Percentiles rank a stretch among this genome's conserved stretches.
phyloP scores from a whole-genome alignment of 495 filamentous ascomycete genomes.

The Daldinia childiae region DNA sequence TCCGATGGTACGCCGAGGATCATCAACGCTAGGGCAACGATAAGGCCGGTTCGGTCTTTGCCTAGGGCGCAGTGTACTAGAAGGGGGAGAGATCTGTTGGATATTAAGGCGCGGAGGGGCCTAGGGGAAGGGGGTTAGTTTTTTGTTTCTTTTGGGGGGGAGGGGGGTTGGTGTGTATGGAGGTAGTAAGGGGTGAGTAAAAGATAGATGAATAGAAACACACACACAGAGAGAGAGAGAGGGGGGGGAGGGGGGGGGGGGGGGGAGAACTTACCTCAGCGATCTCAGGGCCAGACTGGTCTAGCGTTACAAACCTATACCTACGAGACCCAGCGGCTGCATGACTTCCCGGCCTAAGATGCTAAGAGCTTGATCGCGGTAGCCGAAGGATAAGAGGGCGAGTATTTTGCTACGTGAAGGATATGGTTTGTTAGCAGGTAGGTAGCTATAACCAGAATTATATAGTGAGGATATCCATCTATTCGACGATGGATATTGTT shows the following conservation, averaged over 20 bases:
- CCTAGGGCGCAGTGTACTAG: conserved; percentile 88
- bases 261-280: conserved; percentile 52
- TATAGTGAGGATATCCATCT: too few species aligned
- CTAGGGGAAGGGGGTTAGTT: background rate
- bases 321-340: conserved; percentile 70
- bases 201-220: too few species aligned
- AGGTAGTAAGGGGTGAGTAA: background rate
- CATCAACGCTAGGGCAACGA: conserved; percentile 71
- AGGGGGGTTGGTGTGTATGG: background rate
- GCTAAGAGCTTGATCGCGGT: conserved; percentile 70
- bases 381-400: conserved; percentile 68
- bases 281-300: conserved; percentile 70
- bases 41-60: conserved; percentile 84
- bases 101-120: conserved; percentile 46
- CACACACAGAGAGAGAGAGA: too few species aligned
- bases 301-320: conserved; percentile 72
- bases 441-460: too few species aligned
- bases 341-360: conserved; percentile 76
- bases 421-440: too few species aligned
- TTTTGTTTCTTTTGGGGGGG: background rate
- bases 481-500: too few species aligned
- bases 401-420: conserved; percentile 62
- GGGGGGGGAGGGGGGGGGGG: too few species aligned
- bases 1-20: conserved; percentile 63
- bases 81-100: conserved; percentile 62